Base-by-base conservation (phyloP, 2,329 filamentous ascomycete genomes). In the Huntiella decipiens region DNA sequence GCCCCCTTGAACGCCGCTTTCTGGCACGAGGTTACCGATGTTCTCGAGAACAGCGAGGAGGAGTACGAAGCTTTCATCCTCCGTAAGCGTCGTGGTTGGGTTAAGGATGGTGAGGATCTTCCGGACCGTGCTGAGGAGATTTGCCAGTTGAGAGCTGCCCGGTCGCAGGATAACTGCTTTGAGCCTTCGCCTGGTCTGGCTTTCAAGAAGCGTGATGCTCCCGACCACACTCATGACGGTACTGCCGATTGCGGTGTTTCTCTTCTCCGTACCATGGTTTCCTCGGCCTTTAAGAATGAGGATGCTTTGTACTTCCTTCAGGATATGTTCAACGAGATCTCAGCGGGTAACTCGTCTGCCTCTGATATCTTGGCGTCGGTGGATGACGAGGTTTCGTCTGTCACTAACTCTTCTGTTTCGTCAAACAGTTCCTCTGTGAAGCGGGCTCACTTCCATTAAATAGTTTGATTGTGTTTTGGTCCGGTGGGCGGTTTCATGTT, bases 1-100 rank as follows among this genome's bases (percentile, higher is more conserved):
- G 60, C 61, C 3, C 57, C 76, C 51, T 63, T 78, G 32, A 70
- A 67, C 1, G 66, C 71, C 0, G 66, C 65, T 1, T 75, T 75
- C 56, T 77, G 73, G 72, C 72, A 75, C 55, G 66, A 70, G 51
- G 60, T 75, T 15, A 75, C 72, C 1, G 58, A 58, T 1, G 54
- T 59, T 3, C 65, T 76, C 42, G 65, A 70, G 50, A 52, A 48
- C 4, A 56, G 71, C 46, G 51, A 61, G 2, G 50, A 54, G 0
- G 55, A 62, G 1, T 74, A 75, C 52, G 57, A 64, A 12, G 58
- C 56, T 3, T 76, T 66, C 54, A 62, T 65, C 42, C 54, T 59
- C 0, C 61, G 70, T 46, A 69, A 68, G 49, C 63, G 60, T 7
- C 62, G 72, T 4, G 68, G 67, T 3, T 67, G 63, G 58, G 22